Evolutionary conservation across 306 rosid genomes (phyloP), one percentile per base, ranked within the genome.

Genomic region (Lathyrus tuberosus): DNA sequence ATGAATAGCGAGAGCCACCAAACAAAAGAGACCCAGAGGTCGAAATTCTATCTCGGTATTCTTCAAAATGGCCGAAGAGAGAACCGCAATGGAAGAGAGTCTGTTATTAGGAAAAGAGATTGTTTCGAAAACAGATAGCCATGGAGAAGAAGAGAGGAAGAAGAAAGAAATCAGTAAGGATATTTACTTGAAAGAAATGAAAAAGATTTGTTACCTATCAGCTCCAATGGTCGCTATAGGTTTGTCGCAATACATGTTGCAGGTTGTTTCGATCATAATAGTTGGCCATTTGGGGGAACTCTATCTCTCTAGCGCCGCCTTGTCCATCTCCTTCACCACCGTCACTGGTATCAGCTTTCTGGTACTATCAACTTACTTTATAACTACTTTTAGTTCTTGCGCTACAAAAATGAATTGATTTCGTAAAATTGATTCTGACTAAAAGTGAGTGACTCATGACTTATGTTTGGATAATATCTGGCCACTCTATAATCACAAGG

Each of bases 311-410:
- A 71, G 88, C 72, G 54, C 88, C 30, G 63, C 88, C 67, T 69
- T 88, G 4, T 82, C 90, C 60, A 68, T 79, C 24, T 88, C 94
- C 59, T 74, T 88, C 4, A 28, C 86, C 5, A 49, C 56, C 0
- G 90, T 76, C 80, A 85, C 88, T 4, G 94, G 90, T 44, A 85
- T 83, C 71, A 84, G 94, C 26, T 37, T 88, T 14, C 76, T 85
- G 10, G 90, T 85, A 35, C 40, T 35, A 1, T 35, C 40, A 35
- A 35, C 40, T 35, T 35, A 7, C 37, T 33, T 5, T 10, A 6
- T 35, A 10, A 35, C 22, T 20, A 20, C 22, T 20, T 20, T 20
- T 20, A 20, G 1, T 20, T 20, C 22, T 20, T 20, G 22, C 22
- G 22, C 22, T 20, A 20, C 1, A 20, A 20, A 20, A 20, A 0